phyloP scores from a whole-genome alignment of 2,329 filamentous ascomycete species.

The Sporothrix dimorphospora region DNA sequence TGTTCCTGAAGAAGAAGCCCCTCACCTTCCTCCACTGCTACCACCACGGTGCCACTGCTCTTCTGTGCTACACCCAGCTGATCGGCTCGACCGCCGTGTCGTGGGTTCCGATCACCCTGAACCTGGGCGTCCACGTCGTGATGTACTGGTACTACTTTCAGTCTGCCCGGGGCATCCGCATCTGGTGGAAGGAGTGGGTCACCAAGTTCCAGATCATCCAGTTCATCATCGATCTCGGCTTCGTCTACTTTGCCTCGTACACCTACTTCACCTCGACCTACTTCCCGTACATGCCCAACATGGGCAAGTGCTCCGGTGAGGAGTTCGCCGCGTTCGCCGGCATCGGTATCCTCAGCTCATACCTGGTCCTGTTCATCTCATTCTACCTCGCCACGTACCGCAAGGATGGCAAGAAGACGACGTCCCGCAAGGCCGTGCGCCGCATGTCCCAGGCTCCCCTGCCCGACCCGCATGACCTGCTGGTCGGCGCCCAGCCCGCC shows the following conservation, averaged over 20 bases:
- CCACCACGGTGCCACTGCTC: conserved; percentile 94
- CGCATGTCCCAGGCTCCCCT: conserved; percentile 69
- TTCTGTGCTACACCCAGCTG: conserved; percentile 97
- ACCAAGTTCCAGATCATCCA: conserved; percentile 96
- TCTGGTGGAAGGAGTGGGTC: conserved; percentile 99
- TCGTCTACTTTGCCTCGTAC: conserved; percentile 83
- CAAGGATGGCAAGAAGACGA: conserved; percentile 77
- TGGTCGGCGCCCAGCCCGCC: conserved; percentile 57
- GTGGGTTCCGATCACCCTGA: conserved; percentile 92
- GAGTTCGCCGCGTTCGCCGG: conserved; percentile 94
- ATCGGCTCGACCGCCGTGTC: conserved; percentile 91
- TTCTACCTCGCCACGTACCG: conserved; percentile 98
- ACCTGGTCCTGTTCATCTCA: conserved; percentile 96
- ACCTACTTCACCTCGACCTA: conserved; percentile 97
- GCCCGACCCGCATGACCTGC: conserved; percentile 79
- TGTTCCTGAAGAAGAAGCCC: conserved; percentile 99
- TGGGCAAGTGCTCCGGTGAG: conserved; percentile 87
- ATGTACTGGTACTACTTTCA: conserved; percentile 99
- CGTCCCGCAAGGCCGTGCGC: conserved; percentile 76
- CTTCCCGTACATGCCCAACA: conserved; percentile 81
- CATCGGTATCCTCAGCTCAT: conserved; percentile 89
- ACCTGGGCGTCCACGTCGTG: conserved; percentile 91
- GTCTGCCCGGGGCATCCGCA: conserved; percentile 88
- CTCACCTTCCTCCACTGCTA: conserved; percentile 99
- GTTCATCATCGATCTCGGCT: conserved; percentile 95